Evolutionary conservation across 2,329 filamentous ascomycete species (phyloP), one percentile per base, ranked within the genome.

Genomic region (Nannizziopsis barbatae): DNA sequence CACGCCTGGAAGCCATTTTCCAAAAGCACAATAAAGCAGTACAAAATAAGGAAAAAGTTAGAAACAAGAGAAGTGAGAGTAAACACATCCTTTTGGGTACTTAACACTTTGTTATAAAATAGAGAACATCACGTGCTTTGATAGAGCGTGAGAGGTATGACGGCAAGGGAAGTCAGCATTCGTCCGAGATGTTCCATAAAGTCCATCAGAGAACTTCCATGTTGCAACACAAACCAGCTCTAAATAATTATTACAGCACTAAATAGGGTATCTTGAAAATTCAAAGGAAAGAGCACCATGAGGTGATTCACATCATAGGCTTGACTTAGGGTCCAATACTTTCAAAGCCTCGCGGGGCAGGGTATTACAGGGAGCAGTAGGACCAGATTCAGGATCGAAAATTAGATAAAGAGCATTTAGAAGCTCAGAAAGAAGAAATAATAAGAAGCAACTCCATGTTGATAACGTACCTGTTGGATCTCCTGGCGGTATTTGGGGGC

Each of bases 401-500:
- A 27, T 27, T 8, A 5, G 3, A 20, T 18, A 12, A 12, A 10
- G 7, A 33, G 15, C 15, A 22, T 18, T n/a, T 7, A 14, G 32
- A 11, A 6, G 11, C 27, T 14, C 41, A 43, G 31, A 20, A 17
- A 37, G 31, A 42, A 36, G 32, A 42, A 39, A 47, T 15, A 42
- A 39, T 27, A 5, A 17, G 10, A 37, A 17, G 17, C 2, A 10
- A 35, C 18, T 6, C 7, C 2, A 2, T 18, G 5, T n/a, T 14
- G 30, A 31, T 35, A 41, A 48, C 46, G 32, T 65, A 89, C 86
- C 84, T 93, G 90, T 70, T 95, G 92, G 71, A 98, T 98, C 75
- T 98, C 92, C 72, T 93, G 88, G 66, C 89, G 81, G 68, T 96
- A 98, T 69, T 95, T 96, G 67, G 78, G 81, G 60, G 77, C 77